Percentiles rank a stretch among this genome's conserved stretches.
These are phyloP conservation scores for Didymella pomorum DNA, from an alignment of 2,329 filamentous ascomycete genomes.

Conservation along the genomic window DNA sequence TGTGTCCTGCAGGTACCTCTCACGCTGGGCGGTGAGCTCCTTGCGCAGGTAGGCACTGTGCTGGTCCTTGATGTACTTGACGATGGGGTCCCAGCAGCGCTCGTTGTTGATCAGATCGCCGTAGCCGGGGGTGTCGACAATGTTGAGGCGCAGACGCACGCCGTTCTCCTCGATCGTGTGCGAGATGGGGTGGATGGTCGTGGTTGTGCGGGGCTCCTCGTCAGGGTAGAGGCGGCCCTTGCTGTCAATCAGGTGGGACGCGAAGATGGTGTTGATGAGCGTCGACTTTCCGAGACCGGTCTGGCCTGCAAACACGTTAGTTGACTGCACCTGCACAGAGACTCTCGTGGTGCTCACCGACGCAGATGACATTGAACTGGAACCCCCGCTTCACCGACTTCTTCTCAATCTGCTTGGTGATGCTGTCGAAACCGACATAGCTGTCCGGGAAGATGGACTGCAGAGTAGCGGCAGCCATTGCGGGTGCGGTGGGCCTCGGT, in stretches of 20 bases:
- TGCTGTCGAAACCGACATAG: constrained; percentile 99
- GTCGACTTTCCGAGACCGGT: constrained; percentile 99
- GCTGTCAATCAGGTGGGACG: constrained; percentile 97
- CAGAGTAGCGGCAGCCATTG: constrained; percentile 71
- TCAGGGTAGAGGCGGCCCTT: constrained; percentile 94
- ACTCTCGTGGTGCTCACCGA: constrained; percentile 72
- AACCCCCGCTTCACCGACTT: constrained; percentile 99
- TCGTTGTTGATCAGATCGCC: constrained; percentile 99
- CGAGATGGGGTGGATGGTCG: constrained; percentile 96
- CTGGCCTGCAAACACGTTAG: constrained; percentile 71
- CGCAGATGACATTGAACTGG: constrained; percentile 99
- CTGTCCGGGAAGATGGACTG: constrained; percentile 82
- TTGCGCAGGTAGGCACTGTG: constrained; percentile 99
- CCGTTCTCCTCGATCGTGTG: constrained; percentile 99
- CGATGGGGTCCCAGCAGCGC: constrained; percentile 99
- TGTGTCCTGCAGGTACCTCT: constrained; percentile 99
- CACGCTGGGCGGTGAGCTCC: constrained; percentile 98
- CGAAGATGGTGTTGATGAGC: constrained; percentile 99
- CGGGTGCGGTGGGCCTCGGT: constrained; percentile 39
- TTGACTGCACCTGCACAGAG: not conserved
- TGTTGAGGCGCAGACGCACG: constrained; percentile 95
- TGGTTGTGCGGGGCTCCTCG: constrained; percentile 92
- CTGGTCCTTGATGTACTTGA: constrained; percentile 99
- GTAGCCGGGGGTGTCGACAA: constrained; percentile 98
- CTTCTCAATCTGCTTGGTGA: constrained; percentile 98